Evolutionary conservation across 2,329 filamentous ascomycete species (phyloP).

Genomic region (Scortechinia acanthostroma): DNA sequence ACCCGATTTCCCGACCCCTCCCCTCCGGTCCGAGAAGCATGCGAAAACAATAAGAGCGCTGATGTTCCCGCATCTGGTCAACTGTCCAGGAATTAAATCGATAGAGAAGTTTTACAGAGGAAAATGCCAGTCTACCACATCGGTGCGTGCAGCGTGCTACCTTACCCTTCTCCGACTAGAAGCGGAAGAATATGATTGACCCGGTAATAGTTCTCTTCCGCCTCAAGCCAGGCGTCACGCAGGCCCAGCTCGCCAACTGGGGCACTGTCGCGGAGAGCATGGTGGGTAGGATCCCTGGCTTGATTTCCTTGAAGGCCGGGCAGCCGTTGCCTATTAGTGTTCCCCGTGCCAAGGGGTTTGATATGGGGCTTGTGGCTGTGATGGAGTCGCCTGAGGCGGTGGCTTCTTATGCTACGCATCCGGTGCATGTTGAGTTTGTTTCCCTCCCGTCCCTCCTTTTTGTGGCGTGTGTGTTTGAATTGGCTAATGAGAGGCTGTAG

Average conservation of each 20-base stretch:
- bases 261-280: constrained; percentile 18
- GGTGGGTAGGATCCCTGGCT: constrained; percentile 29
- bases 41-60: too few species aligned
- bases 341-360: constrained; percentile 29
- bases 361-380: constrained; percentile 33
- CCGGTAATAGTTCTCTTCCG: constrained; percentile 26
- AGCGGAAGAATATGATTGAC: neutral
- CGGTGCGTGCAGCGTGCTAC: neutral
- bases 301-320: constrained; percentile 23
- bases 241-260: constrained; percentile 20
- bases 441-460: constrained; percentile 3
- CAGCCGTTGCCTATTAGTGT: constrained; percentile 26
- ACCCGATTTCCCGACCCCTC: too few species aligned
- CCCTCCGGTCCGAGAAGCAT: too few species aligned
- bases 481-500: constrained; percentile 13
- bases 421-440: constrained; percentile 32
- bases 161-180: neutral
- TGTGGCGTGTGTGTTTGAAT: constrained; percentile 2
- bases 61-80: too few species aligned
- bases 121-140: constrained; percentile 1
- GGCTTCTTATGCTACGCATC: constrained; percentile 30
- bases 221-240: constrained; percentile 25
- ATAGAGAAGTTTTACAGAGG: too few species aligned
- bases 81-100: too few species aligned
- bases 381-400: constrained; percentile 31